These are phyloP conservation scores for Pleurotus platypus DNA, from an alignment of 768 basidiomycete genomes.

Conservation along the genomic window DNA sequence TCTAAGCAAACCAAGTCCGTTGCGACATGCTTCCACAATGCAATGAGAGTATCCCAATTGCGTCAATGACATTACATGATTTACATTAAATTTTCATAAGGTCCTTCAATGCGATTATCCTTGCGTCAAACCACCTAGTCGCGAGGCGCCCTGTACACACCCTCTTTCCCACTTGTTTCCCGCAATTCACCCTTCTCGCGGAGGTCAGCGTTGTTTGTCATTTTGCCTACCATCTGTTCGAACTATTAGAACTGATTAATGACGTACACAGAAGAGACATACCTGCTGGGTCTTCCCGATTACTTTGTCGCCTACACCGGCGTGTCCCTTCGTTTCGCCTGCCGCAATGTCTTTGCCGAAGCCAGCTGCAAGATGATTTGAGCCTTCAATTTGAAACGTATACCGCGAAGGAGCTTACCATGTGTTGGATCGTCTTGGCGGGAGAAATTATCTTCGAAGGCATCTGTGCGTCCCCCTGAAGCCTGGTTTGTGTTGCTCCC, in stretches of 20 bases:
- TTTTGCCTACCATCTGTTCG: constrained; percentile 47
- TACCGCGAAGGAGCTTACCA: too few relatives aligned
- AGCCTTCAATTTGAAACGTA: too few relatives aligned
- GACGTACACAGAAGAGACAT: not conserved
- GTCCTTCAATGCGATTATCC: too few relatives aligned
- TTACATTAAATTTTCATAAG: too few relatives aligned
- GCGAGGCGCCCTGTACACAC: too few relatives aligned
- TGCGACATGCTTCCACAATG: too few relatives aligned
- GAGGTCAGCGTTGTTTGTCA: constrained; percentile 40
- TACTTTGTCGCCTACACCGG: constrained; percentile 47
- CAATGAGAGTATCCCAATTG: too few relatives aligned
- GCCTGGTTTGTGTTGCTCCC: too few relatives aligned
- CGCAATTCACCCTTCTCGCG: constrained; percentile 58
- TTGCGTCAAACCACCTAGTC: too few relatives aligned
- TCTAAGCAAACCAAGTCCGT: too few relatives aligned
- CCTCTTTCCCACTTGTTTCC: constrained; percentile 44
- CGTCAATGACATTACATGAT: too few relatives aligned
- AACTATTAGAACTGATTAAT: not conserved
- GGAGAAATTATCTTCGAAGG: not conserved
- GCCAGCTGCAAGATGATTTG: constrained; percentile 20
- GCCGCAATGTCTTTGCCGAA: constrained; percentile 29
- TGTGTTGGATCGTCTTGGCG: too few relatives aligned
- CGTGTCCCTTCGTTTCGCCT: constrained; percentile 33
- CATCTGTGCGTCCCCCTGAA: not conserved
- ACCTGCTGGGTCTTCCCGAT: constrained; percentile 61